A percentile compares a stretch with the other conserved stretches of the same genome.
These are phyloP conservation scores for Cytauxzoon felis DNA, from an alignment of 169 alveolate species.

Conservation along the genomic window DNA sequence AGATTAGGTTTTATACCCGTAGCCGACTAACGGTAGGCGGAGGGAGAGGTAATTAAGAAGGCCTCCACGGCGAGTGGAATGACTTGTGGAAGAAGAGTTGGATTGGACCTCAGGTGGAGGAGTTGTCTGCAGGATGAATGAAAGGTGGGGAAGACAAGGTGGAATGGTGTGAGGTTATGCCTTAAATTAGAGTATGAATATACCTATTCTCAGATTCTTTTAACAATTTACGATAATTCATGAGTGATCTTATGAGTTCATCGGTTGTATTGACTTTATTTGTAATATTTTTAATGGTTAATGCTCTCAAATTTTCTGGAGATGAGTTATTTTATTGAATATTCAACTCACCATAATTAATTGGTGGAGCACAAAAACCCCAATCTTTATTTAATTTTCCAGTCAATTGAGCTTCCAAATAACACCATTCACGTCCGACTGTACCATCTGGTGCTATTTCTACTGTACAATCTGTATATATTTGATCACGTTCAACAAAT, in stretches of 20 bases:
- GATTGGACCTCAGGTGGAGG: too few species aligned
- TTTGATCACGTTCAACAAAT: slow-evolving; percentile 82
- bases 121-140: too few species aligned
- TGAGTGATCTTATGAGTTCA: slow-evolving; percentile 63
- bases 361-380: slow-evolving; percentile 77
- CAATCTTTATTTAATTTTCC: slow-evolving; percentile 79
- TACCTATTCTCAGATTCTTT: slow-evolving; percentile 29
- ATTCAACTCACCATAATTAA: slow-evolving; percentile 70
- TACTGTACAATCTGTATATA: slow-evolving; percentile 84
- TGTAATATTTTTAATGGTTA: slow-evolving; percentile 37
- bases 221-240: slow-evolving; percentile 60
- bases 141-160: too few species aligned
- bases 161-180: too few species aligned
- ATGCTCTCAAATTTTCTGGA: slow-evolving; percentile 55
- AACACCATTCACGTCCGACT: slow-evolving; percentile 85
- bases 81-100: too few species aligned
- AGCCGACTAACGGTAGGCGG: too few species aligned
- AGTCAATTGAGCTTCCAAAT: slow-evolving; percentile 84
- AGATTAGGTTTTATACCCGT: too few species aligned
- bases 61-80: too few species aligned
- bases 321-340: slow-evolving; percentile 45
- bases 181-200: too few species aligned
- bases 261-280: slow-evolving; percentile 69
- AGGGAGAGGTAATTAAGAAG: too few species aligned
- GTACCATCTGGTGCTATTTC: slow-evolving; percentile 88